A percentile compares a stretch with the other conserved stretches of the same genome.
Conservation (phyloP, 352 stramenopile species). For the Globisporangium barbulae region DNA sequence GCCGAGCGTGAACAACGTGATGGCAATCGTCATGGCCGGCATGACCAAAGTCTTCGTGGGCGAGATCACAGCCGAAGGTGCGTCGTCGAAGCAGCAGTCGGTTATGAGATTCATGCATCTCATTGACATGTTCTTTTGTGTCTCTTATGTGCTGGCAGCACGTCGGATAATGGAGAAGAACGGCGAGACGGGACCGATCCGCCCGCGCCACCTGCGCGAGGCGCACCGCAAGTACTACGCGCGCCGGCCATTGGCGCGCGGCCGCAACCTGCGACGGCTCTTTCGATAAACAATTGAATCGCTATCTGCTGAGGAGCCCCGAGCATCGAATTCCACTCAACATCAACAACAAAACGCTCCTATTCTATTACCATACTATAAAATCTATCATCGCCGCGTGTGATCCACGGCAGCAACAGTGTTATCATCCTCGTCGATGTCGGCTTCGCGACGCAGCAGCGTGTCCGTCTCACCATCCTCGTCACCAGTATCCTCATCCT, state of each 20-base stretch:
- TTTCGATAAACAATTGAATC: slow-evolving; percentile 27
- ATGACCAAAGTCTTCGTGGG: slow-evolving; percentile 85
- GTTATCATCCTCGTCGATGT: slow-evolving; percentile 23
- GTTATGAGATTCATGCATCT: not conserved
- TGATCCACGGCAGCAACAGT: slow-evolving; percentile 2
- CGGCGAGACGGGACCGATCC: slow-evolving; percentile 72
- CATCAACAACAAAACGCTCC: slow-evolving; percentile 10
- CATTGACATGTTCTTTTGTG: not conserved
- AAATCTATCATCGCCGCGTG: slow-evolving; percentile 18
- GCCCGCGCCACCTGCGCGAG: slow-evolving; percentile 70
- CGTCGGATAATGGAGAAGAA: slow-evolving; percentile 79
- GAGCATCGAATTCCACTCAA: not conserved
- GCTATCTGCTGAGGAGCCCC: not conserved
- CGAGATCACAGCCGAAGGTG: slow-evolving; percentile 76
- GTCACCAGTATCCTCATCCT: not conserved
- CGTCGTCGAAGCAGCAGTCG: not conserved
- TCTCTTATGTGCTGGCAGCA: slow-evolving; percentile 26
- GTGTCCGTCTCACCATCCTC: slow-evolving; percentile 4
- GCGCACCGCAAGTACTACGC: slow-evolving; percentile 85
- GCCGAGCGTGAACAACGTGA: slow-evolving; percentile 75
- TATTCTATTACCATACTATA: slow-evolving; percentile 23
- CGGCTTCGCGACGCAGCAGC: slow-evolving; percentile 14
- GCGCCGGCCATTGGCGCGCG: slow-evolving; percentile 54
- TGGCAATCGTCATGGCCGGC: slow-evolving; percentile 86
- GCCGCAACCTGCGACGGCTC: slow-evolving; percentile 54